Percentiles rank a stretch among this genome's conserved stretches.
Evolutionary conservation across 371 early-diverging fungal genomes (phyloP).

Genomic region (Blakeslea trispora): DNA sequence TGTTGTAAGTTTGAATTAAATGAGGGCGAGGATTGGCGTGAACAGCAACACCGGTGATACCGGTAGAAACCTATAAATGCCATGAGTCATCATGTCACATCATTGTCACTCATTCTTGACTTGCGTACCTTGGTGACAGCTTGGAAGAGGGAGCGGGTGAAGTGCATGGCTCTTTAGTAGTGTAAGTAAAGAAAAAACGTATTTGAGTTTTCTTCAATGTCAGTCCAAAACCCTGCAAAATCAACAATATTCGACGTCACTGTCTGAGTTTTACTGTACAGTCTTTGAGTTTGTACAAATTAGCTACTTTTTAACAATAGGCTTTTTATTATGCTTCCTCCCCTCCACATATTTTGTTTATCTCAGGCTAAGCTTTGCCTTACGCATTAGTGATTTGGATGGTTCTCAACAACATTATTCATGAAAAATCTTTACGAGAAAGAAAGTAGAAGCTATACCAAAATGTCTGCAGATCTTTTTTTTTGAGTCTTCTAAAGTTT

Average conservation of each 20-base stretch:
- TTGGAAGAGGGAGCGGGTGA: constrained; percentile 54
- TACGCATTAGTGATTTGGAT: no score
- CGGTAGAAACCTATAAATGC: constrained; percentile 65
- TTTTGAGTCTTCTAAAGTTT: no score
- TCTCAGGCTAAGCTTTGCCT: no score
- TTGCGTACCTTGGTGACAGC: constrained; percentile 51
- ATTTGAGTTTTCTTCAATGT: background rate
- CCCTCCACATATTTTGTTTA: no score
- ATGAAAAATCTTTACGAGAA: no score
- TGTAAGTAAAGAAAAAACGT: background rate
- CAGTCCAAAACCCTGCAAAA: background rate
- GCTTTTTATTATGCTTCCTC: no score
- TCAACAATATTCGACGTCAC: background rate
- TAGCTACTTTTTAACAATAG: no score
- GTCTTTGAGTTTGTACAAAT: no score
- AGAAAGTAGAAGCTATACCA: no score
- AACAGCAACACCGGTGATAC: constrained; percentile 83
- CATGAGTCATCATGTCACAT: no score
- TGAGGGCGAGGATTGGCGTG: constrained; percentile 87
- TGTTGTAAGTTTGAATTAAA: constrained; percentile 78
- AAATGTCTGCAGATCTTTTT: no score
- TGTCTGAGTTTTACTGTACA: background rate
- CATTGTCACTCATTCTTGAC: background rate
- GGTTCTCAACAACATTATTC: no score
- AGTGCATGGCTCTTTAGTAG: constrained; percentile 42